Conservation (phyloP, 1,139 yeast genomes). For the Spathaspora sp. region DNA sequence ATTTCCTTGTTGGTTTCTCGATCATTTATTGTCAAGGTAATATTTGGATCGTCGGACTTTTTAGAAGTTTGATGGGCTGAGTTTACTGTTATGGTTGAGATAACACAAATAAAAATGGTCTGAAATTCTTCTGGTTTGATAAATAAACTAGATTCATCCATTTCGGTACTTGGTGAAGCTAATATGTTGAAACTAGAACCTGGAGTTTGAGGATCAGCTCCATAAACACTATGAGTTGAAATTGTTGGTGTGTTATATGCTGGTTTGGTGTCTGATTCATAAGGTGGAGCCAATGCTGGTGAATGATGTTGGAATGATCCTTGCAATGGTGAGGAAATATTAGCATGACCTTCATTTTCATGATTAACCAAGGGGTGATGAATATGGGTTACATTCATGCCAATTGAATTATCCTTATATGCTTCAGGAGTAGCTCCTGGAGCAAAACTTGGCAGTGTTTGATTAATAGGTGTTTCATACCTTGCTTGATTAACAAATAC, state of each 20-base stretch:
- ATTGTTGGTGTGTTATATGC: conserved; percentile 11
- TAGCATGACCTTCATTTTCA: conserved; percentile 12
- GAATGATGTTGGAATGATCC: conserved; percentile 10
- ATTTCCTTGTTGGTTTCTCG: conserved; percentile 59
- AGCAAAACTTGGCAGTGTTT: conserved; percentile 14
- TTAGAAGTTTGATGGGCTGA: conserved; percentile 27
- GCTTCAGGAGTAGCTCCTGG: conserved; percentile 20
- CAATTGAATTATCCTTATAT: conserved; percentile 10
- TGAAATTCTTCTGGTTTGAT: conserved; percentile 68
- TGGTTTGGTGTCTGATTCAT: conserved; percentile 9
- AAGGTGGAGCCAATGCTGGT: conserved; percentile 11
- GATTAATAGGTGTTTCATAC: conserved; percentile 13
- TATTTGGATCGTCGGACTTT: conserved; percentile 53
- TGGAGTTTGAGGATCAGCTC: conserved; percentile 15
- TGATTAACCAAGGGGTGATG: conserved; percentile 5
- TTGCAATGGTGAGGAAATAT: conserved; percentile 16
- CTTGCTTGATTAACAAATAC: conserved; percentile 7
- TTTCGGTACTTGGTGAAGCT: conserved; percentile 22
- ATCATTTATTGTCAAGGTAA: conserved; percentile 64
- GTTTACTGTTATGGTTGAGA: conserved; percentile 53
- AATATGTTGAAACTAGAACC: conserved; percentile 25
- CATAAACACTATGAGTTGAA: conserved; percentile 7
- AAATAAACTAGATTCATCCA: conserved; percentile 40
- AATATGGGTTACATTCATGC: conserved; percentile 7
- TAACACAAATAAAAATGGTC: conserved; percentile 58